Evolutionary conservation across 805 yeast species (phyloP).

Genomic region (Clavispora vitiphila): DNA sequence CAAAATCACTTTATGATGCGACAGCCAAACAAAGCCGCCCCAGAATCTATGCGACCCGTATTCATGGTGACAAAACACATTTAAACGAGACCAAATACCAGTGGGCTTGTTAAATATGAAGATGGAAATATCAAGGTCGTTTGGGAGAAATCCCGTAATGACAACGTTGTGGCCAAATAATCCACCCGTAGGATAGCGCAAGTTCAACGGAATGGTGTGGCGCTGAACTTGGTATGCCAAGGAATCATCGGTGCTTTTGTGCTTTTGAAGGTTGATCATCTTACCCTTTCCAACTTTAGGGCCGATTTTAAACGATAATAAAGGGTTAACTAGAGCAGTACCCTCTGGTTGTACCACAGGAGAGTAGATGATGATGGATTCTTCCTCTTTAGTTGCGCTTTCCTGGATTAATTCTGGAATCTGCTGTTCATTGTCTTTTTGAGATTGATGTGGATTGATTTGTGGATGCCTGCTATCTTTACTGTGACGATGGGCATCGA

Average conservation of each 20-base stretch:
- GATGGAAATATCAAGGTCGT: constrained; percentile 42
- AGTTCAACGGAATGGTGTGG: constrained; percentile 40
- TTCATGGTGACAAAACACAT: constrained; percentile 47
- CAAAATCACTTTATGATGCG: constrained; percentile 67
- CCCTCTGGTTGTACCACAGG: constrained; percentile 18
- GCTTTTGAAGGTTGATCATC: constrained; percentile 22
- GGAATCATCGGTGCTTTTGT: constrained; percentile 15
- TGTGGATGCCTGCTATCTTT: not conserved
- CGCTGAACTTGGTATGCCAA: not conserved
- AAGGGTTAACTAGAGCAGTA: constrained; percentile 22
- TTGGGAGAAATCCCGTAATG: constrained; percentile 53
- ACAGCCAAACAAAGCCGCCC: constrained; percentile 69
- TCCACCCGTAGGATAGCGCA: constrained; percentile 56
- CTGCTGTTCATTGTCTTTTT: not conserved
- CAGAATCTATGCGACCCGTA: constrained; percentile 55
- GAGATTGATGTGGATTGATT: not conserved
- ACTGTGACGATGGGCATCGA: constrained; percentile 10
- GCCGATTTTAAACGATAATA: constrained; percentile 31
- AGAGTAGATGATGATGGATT: constrained; percentile 30
- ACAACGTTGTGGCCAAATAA: constrained; percentile 63
- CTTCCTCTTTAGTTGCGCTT: constrained; percentile 10
- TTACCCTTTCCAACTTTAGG: constrained; percentile 28
- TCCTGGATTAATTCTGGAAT: constrained; percentile 1
- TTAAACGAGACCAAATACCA: constrained; percentile 61
- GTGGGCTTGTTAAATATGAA: constrained; percentile 50